Percentiles rank a stretch among this genome's conserved stretches.
phyloP scores from a whole-genome alignment of 1,139 yeast species.

The Pichiaceae sp. region DNA sequence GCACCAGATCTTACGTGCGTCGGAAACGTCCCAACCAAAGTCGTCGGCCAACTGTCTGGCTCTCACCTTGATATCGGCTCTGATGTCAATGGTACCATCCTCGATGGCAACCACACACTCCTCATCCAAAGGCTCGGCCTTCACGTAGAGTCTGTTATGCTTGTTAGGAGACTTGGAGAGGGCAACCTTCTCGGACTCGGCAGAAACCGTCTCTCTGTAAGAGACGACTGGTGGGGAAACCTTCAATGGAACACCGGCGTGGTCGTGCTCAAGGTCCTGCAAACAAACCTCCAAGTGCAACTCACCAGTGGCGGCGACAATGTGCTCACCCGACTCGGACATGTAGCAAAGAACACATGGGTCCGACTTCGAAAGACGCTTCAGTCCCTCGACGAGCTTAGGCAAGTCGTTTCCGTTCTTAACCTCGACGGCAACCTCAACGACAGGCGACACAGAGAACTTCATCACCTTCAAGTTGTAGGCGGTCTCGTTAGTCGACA shows the following conservation, averaged over 20 bases:
- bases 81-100: conserved; percentile 83
- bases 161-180: conserved; percentile 99
- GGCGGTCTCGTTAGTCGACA: conserved; percentile 92
- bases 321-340: conserved; percentile 97
- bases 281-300: conserved; percentile 98
- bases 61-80: conserved; percentile 98
- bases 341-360: conserved; percentile 92
- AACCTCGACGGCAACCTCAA: conserved; percentile 98
- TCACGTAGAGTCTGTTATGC: conserved; percentile 99
- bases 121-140: conserved; percentile 94
- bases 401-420: conserved; percentile 99
- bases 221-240: conserved; percentile 97
- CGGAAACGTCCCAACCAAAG: conserved; percentile 99
- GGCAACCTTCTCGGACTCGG: conserved; percentile 91
- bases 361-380: conserved; percentile 99
- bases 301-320: conserved; percentile 99
- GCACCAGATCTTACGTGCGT: conserved; percentile 99
- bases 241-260: conserved; percentile 98
- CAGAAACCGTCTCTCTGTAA: conserved; percentile 97
- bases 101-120: conserved; percentile 92
- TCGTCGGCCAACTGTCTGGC: conserved; percentile 99
- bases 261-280: conserved; percentile 94
- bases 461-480: conserved; percentile 99
- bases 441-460: conserved; percentile 99
- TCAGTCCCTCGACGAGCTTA: conserved; percentile 99